phyloP scores from a whole-genome alignment of 2,329 filamentous ascomycete genomes.

The Calonectria fujianensis region DNA sequence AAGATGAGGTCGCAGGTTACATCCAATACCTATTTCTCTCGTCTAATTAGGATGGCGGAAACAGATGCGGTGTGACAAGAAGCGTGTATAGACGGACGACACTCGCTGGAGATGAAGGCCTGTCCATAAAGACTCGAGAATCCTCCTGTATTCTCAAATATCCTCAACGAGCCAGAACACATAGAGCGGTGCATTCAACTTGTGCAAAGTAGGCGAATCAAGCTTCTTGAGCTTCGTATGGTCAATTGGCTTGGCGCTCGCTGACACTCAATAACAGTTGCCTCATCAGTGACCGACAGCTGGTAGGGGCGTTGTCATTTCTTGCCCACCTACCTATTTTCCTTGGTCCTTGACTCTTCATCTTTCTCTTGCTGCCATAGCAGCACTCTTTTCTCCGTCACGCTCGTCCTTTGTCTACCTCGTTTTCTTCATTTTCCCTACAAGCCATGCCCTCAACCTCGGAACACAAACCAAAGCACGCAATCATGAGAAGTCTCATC shows the following conservation, averaged over 20 bases:
- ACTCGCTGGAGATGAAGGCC: neutral
- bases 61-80: neutral
- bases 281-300: slow-evolving; percentile 39
- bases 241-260: neutral
- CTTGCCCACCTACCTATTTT: slow-evolving; percentile 3
- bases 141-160: neutral
- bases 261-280: slow-evolving; percentile 27
- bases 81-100: neutral
- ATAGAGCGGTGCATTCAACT: neutral
- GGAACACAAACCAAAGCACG: neutral
- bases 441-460: neutral
- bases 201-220: neutral
- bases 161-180: neutral
- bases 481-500: slow-evolving; percentile 45
- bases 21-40: neutral
- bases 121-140: neutral
- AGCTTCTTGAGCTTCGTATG: neutral
- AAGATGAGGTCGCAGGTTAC: neutral
- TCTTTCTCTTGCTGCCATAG: neutral
- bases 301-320: slow-evolving; percentile 3
- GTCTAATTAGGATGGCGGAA: slow-evolving; percentile 17
- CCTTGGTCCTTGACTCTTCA: neutral
- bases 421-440: neutral
- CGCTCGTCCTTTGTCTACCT: neutral
- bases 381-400: slow-evolving; percentile 7